These are phyloP conservation scores for Allomyces javanicus DNA, from an alignment of 192 early-diverging fungal species.

Conservation along the genomic window DNA sequence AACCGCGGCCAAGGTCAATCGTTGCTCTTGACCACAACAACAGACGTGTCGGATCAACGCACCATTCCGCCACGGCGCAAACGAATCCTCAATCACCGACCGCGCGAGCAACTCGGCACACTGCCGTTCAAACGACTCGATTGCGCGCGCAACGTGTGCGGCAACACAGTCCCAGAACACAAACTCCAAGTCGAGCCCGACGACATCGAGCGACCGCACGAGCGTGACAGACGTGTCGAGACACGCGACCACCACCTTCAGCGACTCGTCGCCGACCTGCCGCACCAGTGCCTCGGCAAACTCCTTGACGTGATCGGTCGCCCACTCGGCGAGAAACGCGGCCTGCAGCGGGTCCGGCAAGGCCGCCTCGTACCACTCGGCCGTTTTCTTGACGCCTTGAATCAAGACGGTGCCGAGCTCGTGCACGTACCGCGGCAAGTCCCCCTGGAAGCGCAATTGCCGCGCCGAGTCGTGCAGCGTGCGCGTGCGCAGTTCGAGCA, in stretches of 20 bases:
- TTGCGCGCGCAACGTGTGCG: background rate
- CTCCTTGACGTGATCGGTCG: background rate
- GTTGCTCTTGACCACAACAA: too few relatives aligned
- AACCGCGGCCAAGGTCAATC: too few relatives aligned
- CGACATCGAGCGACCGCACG: background rate
- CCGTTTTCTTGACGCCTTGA: background rate
- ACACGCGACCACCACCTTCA: background rate
- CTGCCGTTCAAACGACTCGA: background rate
- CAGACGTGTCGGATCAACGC: too few relatives aligned
- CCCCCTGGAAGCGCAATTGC: background rate
- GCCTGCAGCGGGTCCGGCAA: background rate
- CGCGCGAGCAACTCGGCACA: background rate
- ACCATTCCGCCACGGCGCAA: background rate
- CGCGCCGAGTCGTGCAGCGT: background rate
- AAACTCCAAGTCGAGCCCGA: background rate
- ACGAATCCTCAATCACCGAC: background rate
- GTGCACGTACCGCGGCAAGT: background rate
- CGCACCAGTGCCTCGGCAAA: background rate
- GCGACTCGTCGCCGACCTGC: background rate
- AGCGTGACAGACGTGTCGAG: background rate
- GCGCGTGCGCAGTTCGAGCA: background rate
- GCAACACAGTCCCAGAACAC: background rate
- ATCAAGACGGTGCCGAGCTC: background rate
- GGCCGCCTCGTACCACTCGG: background rate
- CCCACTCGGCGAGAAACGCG: background rate